Conservation (phyloP, 345 rosid genomes). For the Clarkia xantiana region DNA sequence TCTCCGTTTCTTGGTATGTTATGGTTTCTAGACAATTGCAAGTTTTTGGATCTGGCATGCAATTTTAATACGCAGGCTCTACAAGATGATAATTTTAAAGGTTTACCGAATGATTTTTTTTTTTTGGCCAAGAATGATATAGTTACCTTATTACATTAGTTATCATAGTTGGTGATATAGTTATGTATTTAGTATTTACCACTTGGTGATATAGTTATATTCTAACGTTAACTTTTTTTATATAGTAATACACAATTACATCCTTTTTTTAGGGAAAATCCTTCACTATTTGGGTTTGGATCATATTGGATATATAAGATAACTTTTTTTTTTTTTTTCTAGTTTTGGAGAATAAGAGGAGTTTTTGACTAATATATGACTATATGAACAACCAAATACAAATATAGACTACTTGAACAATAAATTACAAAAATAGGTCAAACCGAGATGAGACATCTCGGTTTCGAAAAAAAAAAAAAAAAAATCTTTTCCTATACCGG, state of each 20-base stretch:
- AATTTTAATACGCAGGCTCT: conserved; percentile 87
- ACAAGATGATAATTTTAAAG: conserved; percentile 74
- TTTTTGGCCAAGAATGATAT: conserved; percentile 2
- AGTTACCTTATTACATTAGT: neutral
- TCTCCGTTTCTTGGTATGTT: conserved; percentile 26
- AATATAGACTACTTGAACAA: too few relatives aligned
- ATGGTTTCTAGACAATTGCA: conserved; percentile 90
- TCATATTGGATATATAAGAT: conserved; percentile 88
- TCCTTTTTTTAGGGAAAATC: conserved; percentile 16
- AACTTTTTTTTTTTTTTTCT: too few relatives aligned
- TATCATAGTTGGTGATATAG: neutral
- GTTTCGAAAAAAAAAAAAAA: too few relatives aligned
- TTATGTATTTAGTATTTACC: neutral
- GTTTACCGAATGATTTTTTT: too few relatives aligned
- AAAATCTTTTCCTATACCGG: too few relatives aligned
- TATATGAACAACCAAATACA: too few relatives aligned
- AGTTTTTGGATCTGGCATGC: conserved; percentile 89
- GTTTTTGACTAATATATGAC: too few relatives aligned
- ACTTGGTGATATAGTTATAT: neutral
- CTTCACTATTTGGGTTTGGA: conserved; percentile 93
- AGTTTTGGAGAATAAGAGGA: too few relatives aligned
- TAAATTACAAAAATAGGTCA: too few relatives aligned
- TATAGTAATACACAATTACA: too few relatives aligned
- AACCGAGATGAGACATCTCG: too few relatives aligned
- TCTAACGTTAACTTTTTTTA: too few relatives aligned